Base-by-base conservation (phyloP, 2,329 filamentous ascomycete species). In the Tolypocladium ophioglossoides region DNA sequence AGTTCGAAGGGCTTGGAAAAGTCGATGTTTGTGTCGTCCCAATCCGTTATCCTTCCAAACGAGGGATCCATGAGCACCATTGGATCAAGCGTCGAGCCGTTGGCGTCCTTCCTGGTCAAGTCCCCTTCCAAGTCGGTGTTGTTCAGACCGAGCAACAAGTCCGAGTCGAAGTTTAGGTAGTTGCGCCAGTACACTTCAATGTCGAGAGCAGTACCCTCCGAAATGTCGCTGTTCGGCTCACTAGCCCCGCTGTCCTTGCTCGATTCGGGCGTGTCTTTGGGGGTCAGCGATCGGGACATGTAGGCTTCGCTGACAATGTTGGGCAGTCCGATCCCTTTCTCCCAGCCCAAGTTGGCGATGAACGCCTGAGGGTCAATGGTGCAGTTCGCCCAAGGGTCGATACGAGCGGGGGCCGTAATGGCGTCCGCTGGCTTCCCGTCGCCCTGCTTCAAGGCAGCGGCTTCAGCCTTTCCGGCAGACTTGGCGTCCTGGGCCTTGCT, bases 251-350 rank as follows among this genome's bases (percentile, higher is more conserved):
- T 78, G 54, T 85, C 81, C 64, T 84, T 83, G 66, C 74, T 80
- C 2, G 82, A 85, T 59, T 84, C 82, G 0, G 82, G 83, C 9
- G 83, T 85, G 62, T 85, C 80, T 56, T 83, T 82, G 0, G 82
- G 81, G 27, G 82, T 82, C 54, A 78, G 69, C 1, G 78, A 75
- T 22, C 77, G 75, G 61, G 81, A 83, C 10, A 78, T 69, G 53
- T 68, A 73, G 63, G 78, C 74, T 57, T 84, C 78, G 14, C 73
- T 72, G 53, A 82, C 76, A 2, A 78, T 72, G 20, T 75, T 80
- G 54, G 61, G 64, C 50, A 70, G 57, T 16, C 69, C 64, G 41
- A 56, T 53, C 27, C 54, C 54, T 22, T 63, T 64, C 44, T 70
- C 68, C 22, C 69, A 62, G 0, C 68, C 68, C 9, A 72, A 60